A percentile compares a stretch with the other conserved stretches of the same genome.
Evolutionary conservation across 2,329 filamentous ascomycete genomes (phyloP).

Genomic region (Colletotrichum destructivum): DNA sequence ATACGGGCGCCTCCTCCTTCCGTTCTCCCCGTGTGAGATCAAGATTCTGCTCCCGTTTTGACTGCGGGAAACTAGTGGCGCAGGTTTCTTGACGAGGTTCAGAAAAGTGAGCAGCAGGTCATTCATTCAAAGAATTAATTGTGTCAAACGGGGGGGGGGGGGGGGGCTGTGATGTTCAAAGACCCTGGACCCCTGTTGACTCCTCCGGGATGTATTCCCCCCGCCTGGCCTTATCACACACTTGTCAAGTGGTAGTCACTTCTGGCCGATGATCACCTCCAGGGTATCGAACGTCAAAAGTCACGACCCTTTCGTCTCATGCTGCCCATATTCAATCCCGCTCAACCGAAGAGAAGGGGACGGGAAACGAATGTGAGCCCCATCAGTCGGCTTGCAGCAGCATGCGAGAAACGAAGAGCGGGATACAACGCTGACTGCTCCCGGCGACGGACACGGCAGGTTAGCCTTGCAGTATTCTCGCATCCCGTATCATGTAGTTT

Average conservation of each 20-base stretch:
- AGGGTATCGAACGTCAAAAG: conserved; percentile 2
- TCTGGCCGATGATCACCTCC: conserved; percentile 17
- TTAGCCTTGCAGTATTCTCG: neutral
- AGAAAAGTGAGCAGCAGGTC: conserved; percentile 2
- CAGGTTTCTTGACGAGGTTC: neutral
- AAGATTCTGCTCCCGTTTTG: conserved; percentile 11
- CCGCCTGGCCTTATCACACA: conserved; percentile 27
- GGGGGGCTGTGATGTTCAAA: conserved; percentile 27
- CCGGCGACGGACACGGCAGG: neutral
- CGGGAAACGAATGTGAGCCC: neutral
- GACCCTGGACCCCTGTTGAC: conserved; percentile 29
- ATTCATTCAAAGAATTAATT: neutral
- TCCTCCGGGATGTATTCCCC: conserved; percentile 20
- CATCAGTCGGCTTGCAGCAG: neutral
- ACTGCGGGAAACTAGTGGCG: neutral
- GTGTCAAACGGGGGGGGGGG: conserved; percentile 31
- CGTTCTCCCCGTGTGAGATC: neutral
- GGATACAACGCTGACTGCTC: conserved; percentile 4
- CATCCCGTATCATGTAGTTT: neutral
- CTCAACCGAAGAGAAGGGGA: neutral
- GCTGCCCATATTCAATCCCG: neutral
- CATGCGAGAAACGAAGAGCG: neutral
- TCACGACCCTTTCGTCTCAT: neutral
- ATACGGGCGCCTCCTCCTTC: neutral
- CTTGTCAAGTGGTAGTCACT: neutral